Conservation (phyloP, 139 green algal genomes). For the Picochlorum sp. region DNA sequence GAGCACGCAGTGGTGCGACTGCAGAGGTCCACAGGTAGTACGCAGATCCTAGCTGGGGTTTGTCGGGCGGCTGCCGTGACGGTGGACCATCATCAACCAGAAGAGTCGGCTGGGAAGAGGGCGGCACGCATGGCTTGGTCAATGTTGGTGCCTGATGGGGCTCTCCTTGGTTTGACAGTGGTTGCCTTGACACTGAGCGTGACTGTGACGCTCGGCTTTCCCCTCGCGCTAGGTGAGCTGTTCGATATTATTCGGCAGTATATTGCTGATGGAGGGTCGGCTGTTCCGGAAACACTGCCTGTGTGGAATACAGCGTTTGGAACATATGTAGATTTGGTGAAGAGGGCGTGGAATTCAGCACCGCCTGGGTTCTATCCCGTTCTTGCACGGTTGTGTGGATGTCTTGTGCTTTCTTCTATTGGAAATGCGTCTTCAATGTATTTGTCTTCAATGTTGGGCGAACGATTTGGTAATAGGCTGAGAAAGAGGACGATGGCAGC, state of each 20-base stretch:
- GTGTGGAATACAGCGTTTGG: not conserved
- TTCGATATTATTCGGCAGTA: constrained; percentile 25
- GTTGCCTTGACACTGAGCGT: constrained; percentile 5
- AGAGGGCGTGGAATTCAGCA: not conserved
- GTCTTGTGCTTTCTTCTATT: constrained; percentile 16
- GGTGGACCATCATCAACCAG: no score
- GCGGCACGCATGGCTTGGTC: constrained; percentile 7
- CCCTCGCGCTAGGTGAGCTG: constrained; percentile 19
- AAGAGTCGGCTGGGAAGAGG: no score
- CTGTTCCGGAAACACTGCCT: not conserved
- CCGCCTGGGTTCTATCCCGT: constrained; percentile 12
- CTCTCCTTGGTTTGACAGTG: constrained; percentile 4
- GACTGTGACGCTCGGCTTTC: constrained; percentile 15
- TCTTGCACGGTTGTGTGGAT: constrained; percentile 11
- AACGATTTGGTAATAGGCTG: constrained; percentile 22
- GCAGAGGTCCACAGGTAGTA: no score
- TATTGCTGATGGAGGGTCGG: not conserved
- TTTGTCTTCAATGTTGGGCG: constrained; percentile 12
- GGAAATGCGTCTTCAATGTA: constrained; percentile 16
- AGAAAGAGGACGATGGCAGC: constrained; percentile 18
- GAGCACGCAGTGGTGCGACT: no score
- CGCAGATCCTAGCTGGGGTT: no score
- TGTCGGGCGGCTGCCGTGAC: no score
- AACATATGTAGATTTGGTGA: not conserved
- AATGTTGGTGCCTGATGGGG: constrained; percentile 18